phyloP scores from a whole-genome alignment of 352 stramenopile species.

The Globisporangium mamillatum region DNA sequence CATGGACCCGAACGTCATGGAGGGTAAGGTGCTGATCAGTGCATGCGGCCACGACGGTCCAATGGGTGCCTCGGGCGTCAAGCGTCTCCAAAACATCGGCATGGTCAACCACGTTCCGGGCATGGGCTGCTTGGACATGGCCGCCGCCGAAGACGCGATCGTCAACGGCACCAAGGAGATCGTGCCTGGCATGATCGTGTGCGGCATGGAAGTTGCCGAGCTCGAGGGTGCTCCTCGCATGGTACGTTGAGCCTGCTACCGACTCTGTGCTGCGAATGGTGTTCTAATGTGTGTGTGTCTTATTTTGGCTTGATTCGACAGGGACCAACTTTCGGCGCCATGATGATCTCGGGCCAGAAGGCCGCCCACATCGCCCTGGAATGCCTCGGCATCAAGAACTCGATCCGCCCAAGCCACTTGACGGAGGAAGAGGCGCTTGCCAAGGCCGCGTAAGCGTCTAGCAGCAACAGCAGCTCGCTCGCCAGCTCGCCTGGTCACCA shows the following conservation, averaged over 20 bases:
- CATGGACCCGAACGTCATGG: constrained; percentile 75
- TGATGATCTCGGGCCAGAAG: constrained; percentile 74
- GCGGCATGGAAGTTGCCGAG: constrained; percentile 62
- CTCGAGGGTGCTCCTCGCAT: constrained; percentile 58
- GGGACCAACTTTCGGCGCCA: constrained; percentile 57
- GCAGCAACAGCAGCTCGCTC: not conserved
- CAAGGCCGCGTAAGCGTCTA: constrained; percentile 34
- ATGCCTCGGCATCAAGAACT: constrained; percentile 57
- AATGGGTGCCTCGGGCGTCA: constrained; percentile 62
- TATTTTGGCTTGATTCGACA: constrained; percentile 5
- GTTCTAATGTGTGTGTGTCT: not conserved
- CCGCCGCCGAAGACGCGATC: constrained; percentile 56
- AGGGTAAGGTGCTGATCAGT: constrained; percentile 65
- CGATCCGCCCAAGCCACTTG: constrained; percentile 36
- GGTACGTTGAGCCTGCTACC: constrained; percentile 14
- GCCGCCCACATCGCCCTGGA: constrained; percentile 55
- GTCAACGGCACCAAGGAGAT: constrained; percentile 64
- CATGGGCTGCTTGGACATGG: constrained; percentile 63
- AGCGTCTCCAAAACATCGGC: constrained; percentile 63
- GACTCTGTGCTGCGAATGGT: not conserved
- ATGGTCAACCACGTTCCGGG: constrained; percentile 57
- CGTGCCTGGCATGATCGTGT: constrained; percentile 61
- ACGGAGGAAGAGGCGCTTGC: constrained; percentile 33
- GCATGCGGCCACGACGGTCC: constrained; percentile 59
- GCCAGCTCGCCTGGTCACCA: not conserved